Evolutionary conservation across 2,329 filamentous ascomycete genomes (phyloP).

Genomic region (Ascochyta clinopodiicola): DNA sequence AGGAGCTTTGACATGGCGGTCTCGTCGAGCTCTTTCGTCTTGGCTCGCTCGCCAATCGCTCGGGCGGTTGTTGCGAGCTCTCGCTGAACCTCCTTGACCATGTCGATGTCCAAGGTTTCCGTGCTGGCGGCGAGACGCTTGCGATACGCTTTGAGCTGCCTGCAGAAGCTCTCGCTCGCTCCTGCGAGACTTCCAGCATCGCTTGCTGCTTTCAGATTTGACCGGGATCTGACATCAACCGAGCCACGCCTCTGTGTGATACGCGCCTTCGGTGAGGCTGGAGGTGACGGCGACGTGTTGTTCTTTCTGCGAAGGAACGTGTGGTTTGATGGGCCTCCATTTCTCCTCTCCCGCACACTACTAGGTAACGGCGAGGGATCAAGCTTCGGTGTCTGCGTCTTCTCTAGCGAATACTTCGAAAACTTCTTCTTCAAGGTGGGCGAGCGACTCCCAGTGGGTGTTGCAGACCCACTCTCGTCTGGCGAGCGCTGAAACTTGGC

Average conservation of each 20-base stretch:
- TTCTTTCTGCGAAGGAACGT: constrained; percentile 34
- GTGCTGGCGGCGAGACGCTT: constrained; percentile 61
- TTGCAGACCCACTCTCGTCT: constrained; percentile 47
- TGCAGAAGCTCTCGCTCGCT: constrained; percentile 63
- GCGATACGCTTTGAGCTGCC: constrained; percentile 64
- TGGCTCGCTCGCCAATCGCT: constrained; percentile 52
- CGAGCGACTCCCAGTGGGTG: constrained; percentile 53
- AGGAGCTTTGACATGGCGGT: constrained; percentile 62
- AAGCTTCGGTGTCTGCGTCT: constrained; percentile 52
- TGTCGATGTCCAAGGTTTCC: constrained; percentile 54
- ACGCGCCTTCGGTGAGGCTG: constrained; percentile 46
- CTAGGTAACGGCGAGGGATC: constrained; percentile 50
- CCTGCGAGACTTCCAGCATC: constrained; percentile 45
- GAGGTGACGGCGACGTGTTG: constrained; percentile 53
- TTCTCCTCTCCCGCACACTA: constrained; percentile 30
- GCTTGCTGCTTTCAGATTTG: constrained; percentile 46
- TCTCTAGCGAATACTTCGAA: constrained; percentile 58
- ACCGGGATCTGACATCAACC: constrained; percentile 57
- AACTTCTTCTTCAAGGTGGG: constrained; percentile 62
- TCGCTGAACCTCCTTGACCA: constrained; percentile 62
- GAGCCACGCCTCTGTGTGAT: constrained; percentile 54
- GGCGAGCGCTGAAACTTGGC: constrained; percentile 72
- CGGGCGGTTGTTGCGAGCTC: constrained; percentile 60
- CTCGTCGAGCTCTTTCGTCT: constrained; percentile 52
- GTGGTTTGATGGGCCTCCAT: constrained; percentile 20